Conservation (phyloP, 163 green algal genomes). For the Scenedesmus sp. region DNA sequence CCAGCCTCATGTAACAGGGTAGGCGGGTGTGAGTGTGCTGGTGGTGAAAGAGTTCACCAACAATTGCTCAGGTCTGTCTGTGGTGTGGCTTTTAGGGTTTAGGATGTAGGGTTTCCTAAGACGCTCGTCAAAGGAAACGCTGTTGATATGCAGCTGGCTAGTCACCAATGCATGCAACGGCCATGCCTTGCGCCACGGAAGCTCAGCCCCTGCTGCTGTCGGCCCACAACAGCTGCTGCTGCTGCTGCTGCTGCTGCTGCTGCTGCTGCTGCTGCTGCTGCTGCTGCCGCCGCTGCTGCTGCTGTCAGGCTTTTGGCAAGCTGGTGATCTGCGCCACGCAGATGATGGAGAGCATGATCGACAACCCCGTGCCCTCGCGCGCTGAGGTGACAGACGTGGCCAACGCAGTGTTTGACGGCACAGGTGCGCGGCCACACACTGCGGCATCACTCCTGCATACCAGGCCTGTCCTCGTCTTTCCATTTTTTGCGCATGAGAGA, state of each 20-base stretch:
- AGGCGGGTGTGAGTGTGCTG: not conserved
- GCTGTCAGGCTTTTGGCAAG: slow-evolving; percentile 39
- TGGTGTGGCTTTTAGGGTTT: not conserved
- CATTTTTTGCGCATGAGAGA: not conserved
- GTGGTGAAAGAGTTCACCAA: too few species aligned
- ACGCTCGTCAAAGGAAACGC: too few species aligned
- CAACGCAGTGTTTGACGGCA: slow-evolving; percentile 84
- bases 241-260: not conserved
- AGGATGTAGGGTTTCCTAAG: not conserved
- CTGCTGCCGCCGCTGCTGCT: not conserved
- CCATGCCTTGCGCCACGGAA: not conserved
- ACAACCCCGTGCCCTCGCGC: slow-evolving; percentile 79
- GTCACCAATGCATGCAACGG: too few species aligned
- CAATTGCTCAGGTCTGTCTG: not conserved
- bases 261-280: not conserved
- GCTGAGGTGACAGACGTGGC: slow-evolving; percentile 79
- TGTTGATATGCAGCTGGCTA: too few species aligned
- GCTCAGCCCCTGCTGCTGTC: not conserved
- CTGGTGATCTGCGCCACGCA: slow-evolving; percentile 65
- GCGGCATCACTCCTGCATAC: not conserved
- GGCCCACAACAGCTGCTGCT: not conserved
- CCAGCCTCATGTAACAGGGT: too few species aligned
- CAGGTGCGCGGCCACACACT: slow-evolving; percentile 52
- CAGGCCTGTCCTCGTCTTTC: not conserved
- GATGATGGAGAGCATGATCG: slow-evolving; percentile 90